Base-by-base conservation (phyloP, 805 yeast genomes). In the Nakazawaea wickerhamii region DNA sequence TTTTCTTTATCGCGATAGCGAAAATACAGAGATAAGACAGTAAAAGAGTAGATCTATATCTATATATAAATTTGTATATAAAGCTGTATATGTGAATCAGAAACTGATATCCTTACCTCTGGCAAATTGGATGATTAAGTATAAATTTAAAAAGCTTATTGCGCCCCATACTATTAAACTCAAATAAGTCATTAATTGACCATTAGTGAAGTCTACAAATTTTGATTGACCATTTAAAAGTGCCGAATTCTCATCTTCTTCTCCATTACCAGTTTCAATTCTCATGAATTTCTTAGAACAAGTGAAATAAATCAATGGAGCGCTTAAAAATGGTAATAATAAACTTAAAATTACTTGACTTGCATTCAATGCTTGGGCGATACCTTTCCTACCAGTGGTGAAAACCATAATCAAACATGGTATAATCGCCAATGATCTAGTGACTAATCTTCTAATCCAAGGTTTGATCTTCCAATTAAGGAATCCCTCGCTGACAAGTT, bases 401-500 rank as follows among this genome's bases (percentile, higher is more conserved):
- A 79, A 65, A 5, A 86, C 78, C 14, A 87, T 79, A 2, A 70
- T 68, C 34, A 87, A 61, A 56, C 93, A 83, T 8, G 96, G 96
- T 14, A 84, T 54, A 32, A 88, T 78, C 0, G 95, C 77, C 37
- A 87, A 78, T 17, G 70, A 56, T 54, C 95, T 71, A 0, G 95
- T 87, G 14, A 77, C 68, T 11, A 87, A 55, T 49, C 95, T 70
- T 57, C 95, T 73, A 39, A 81, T 54, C 95, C 95, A 87, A 5
- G 95, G 95, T 49, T 66, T 71, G 33, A 84, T 54, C 3, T 71
- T 79, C 95, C 95, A 86, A 39, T 78, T 72, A 35, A 88, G 67
- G 57, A 84, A 90, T 1, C 95, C 95, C 58, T 87, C 95, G 51
- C 84, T 73, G 1, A 87, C 95, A 54, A 88, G 82, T 59, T 88